Base-by-base conservation (phyloP, 208 protist species). In the Naegleria lovaniensis region DNA sequence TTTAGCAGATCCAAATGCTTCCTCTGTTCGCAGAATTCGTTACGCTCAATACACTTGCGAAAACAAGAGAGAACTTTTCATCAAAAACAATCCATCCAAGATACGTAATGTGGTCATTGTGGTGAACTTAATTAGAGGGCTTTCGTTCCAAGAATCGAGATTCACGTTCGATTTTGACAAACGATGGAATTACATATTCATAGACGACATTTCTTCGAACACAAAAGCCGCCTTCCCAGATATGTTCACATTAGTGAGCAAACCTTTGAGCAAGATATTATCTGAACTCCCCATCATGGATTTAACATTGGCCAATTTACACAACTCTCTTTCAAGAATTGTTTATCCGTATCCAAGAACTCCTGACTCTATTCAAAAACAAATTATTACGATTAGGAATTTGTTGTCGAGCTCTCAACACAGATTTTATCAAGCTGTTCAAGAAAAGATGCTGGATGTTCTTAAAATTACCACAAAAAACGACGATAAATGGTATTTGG, bases 111-210 rank as follows among this genome's bases (percentile, higher is more conserved):
- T 58, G 5, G 29, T 33, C 7, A 22, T 58, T 36, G 40, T 88
- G 2, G 43, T 88, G 11, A 88, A 40, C n/a, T 40, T 88, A 58
- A 16, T 58, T 6, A 88, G 43, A 58, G 19, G 16, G n/a, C 19
- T n/a, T 29, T n/a, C 11, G 4, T 22, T 7, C 7, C 15, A 85
- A 22, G 41, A 5, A 5, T 67, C 55, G 0, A 33, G 36, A 29
- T 88, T 38, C 22, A 39, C 85, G 38, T 88, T 88, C 40, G 85
- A 88, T 22, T 88, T 88, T 58, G 85, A 88, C 55, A 88, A 58
- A 19, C 33, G 85, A 38, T 88, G 85, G 85, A 48, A 36, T 39
- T 58, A 88, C 55, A 41, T 58, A 58, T 88, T 58, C 13, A 58
- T 88, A 19, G 85, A 88, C 58, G 85, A 88, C 41, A 29, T 88